A percentile compares a stretch with the other conserved stretches of the same genome.
Conservation (phyloP, 352 stramenopile genomes). For the Phytophthora litchii region DNA sequence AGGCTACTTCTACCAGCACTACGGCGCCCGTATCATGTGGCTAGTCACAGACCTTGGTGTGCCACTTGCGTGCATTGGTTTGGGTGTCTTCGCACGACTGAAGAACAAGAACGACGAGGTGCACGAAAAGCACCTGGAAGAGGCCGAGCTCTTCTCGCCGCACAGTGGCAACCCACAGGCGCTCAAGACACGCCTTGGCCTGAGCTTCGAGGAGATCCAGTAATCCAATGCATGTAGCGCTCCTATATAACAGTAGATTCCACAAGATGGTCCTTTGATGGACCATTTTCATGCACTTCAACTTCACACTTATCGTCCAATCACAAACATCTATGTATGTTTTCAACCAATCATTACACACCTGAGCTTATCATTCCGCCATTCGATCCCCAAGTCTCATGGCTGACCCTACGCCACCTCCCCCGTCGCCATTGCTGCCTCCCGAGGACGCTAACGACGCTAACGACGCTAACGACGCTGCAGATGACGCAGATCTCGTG, state of each 20-base stretch:
- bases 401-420: slow-evolving; percentile 28
- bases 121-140: slow-evolving; percentile 47
- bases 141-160: slow-evolving; percentile 70
- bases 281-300: slow-evolving; percentile 12
- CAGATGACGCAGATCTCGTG: slow-evolving; percentile 46
- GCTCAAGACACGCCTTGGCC: slow-evolving; percentile 28
- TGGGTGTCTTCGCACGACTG: slow-evolving; percentile 62
- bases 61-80: slow-evolving; percentile 58
- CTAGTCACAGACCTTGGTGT: slow-evolving; percentile 68
- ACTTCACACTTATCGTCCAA: neutral
- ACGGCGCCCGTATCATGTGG: slow-evolving; percentile 72
- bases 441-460: slow-evolving; percentile 10
- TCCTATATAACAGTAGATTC: too few species aligned
- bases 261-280: too few species aligned
- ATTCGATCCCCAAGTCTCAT: slow-evolving; percentile 9
- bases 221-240: too few species aligned
- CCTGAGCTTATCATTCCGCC: slow-evolving; percentile 1
- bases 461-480: slow-evolving; percentile 7
- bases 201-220: slow-evolving; percentile 37
- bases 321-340: too few species aligned
- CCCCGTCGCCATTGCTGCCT: neutral
- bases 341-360: too few species aligned
- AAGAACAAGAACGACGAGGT: slow-evolving; percentile 53
- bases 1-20: slow-evolving; percentile 80
- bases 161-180: slow-evolving; percentile 51